A percentile compares a stretch with the other conserved stretches of the same genome.
These are phyloP conservation scores for Vanderwaltozyma tropicalis DNA, from an alignment of 805 yeast species.

Conservation along the genomic window DNA sequence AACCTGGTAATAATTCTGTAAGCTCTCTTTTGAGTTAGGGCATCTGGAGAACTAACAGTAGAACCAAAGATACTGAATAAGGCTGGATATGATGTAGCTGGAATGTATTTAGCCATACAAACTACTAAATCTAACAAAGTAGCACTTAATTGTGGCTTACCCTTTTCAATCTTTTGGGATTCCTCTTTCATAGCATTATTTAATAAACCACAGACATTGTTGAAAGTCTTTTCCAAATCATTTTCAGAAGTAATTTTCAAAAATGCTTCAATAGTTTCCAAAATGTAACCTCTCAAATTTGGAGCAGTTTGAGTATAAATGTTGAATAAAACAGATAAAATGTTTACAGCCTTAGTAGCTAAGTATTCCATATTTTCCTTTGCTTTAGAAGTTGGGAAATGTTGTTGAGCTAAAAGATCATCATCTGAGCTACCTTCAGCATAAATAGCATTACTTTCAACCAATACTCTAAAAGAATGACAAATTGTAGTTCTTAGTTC, in stretches of 20 bases:
- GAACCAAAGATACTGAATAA: constrained; percentile 67
- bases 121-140: constrained; percentile 90
- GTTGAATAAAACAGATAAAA: constrained; percentile 81
- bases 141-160: constrained; percentile 42
- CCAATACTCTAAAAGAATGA: constrained; percentile 65
- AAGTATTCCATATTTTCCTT: constrained; percentile 50
- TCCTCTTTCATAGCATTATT: constrained; percentile 65
- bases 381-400: constrained; percentile 49
- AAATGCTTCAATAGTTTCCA: constrained; percentile 79
- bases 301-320: constrained; percentile 85
- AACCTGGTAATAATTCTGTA: constrained; percentile 68
- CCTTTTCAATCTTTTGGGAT: constrained; percentile 16
- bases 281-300: constrained; percentile 70
- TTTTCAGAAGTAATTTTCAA: constrained; percentile 55
- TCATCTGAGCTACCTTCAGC: constrained; percentile 48
- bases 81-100: constrained; percentile 57
- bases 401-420: constrained; percentile 48
- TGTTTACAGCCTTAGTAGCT: constrained; percentile 55
- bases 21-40: constrained; percentile 77
- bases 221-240: constrained; percentile 67
- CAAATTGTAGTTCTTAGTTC: constrained; percentile 75
- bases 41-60: constrained; percentile 49
- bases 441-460: constrained; percentile 55
- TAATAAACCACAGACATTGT: constrained; percentile 73
- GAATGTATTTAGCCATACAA: constrained; percentile 77